Base-by-base conservation (phyloP, 2,329 filamentous ascomycete species). In the Pleochaeta shiraiana region DNA sequence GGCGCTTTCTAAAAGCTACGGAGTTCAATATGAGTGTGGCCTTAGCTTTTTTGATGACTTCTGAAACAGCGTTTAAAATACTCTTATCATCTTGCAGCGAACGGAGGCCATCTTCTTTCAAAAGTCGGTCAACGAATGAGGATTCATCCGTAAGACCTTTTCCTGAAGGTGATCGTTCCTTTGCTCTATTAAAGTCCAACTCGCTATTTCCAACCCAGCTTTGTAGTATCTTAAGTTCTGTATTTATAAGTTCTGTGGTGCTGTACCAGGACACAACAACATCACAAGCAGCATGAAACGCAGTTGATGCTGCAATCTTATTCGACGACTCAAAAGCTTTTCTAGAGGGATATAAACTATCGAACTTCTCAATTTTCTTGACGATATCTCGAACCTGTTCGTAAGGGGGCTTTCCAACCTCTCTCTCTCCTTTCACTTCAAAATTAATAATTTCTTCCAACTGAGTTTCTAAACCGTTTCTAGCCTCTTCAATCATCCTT, bases 131-230 rank as follows among this genome's bases (percentile, higher is more conserved):
- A 65, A 98, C 82, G 74, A 98, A 98, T 0, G 90, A 95, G 0
- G 90, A 86, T 70, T 96, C 91, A 71, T 97, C 92, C 30, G 85
- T 84, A 60, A 95, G 82, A 65, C 89, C 87, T 69, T 86, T 83
- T 66, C 83, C 83, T 66, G 79, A 81, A 1, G 84, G 82, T 0
- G 88, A 86, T 66, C 83, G 82, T 64, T 83, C 80, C 68, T 87
- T 86, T 26, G 85, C 81, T 71, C 87, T 87, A 63, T 84, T 84
- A 72, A 97, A 98, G 74, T 97, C 90, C 45, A 98, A 81, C 72
- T 95, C 91, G 43, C 91, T 85, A 72, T 98, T 98, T 64, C 93
- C 93, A 30, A 98, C 93, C 93, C 93, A 98, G 67, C 87, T 90
- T 74, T 93, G 91, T 67, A 98, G 75, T 68, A 97, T 91, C 16